Percentiles rank a stretch among this genome's conserved stretches.
Evolutionary conservation across 768 basidiomycete species (phyloP).

Genomic region (Hypholoma fasciculare): DNA sequence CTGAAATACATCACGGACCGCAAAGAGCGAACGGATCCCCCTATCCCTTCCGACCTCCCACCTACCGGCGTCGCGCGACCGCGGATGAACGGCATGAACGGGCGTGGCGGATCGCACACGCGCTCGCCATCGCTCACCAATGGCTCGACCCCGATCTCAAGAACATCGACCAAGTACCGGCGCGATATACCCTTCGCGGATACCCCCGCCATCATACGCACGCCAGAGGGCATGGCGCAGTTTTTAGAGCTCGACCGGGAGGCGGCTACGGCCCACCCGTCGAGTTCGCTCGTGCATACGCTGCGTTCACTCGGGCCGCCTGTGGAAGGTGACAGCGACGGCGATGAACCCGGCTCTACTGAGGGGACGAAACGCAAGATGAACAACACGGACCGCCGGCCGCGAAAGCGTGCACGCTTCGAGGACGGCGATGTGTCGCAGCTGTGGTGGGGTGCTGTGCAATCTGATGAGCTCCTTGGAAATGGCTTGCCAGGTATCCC

Average conservation of each 20-base stretch:
- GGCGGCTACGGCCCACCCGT: constrained; percentile 30
- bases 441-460: constrained; percentile 77
- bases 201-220: constrained; percentile 66
- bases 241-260: constrained; percentile 63
- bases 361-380: constrained; percentile 57
- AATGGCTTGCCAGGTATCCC: constrained; percentile 64
- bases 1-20: constrained; percentile 89
- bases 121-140: constrained; percentile 35
- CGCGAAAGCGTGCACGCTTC: constrained; percentile 63
- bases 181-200: constrained; percentile 62
- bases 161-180: constrained; percentile 23
- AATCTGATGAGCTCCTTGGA: constrained; percentile 57
- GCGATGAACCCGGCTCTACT: constrained; percentile 19
- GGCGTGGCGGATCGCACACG: constrained; percentile 30
- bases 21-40: constrained; percentile 75
- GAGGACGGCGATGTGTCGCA: constrained; percentile 48
- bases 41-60: constrained; percentile 52
- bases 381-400: constrained; percentile 41
- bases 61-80: constrained; percentile 31
- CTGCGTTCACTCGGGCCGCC: constrained; percentile 36
- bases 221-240: constrained; percentile 69
- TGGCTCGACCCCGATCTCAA: constrained; percentile 25
- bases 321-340: background rate
- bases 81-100: constrained; percentile 46
- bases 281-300: constrained; percentile 23